Evolutionary conservation across 2,329 filamentous ascomycete genomes (phyloP), one percentile per base, ranked within the genome.

Genomic region (Coleophoma crateriformis): DNA sequence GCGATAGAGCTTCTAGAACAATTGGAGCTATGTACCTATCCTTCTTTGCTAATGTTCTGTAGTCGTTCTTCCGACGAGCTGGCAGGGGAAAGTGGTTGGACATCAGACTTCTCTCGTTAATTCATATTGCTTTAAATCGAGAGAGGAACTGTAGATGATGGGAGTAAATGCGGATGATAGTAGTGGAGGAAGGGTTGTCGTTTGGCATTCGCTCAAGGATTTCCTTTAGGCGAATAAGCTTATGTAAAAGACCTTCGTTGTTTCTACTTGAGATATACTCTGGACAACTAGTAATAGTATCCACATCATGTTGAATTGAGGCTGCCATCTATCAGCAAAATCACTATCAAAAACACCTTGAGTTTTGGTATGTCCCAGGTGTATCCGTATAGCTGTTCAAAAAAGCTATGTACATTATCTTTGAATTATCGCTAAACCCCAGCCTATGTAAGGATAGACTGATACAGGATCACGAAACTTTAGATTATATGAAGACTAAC

Each of bases 261-360:
- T 79, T 72, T 22, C 67, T 65, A 53, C 71, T 76, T 75, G 78
- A 78, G 44, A 78, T 75, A 39, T 74, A 68, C 50, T 79, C 76
- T 58, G 79, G 76, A 37, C 74, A 78, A 2, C 71, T 71, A 1
- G 76, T 74, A 32, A 78, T 77, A 17, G 73, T 73, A 49, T 76
- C 74, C 0, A 73, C 71, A 2, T 74, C 74, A 50, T 77, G 71
- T 44, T 77, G 73, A 52, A 76, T 76, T 0, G 73, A 76, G 7
- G 72, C 72, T 67, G n/a, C 2, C 34, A 46, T 14, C 13, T 27
- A 33, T 54, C 27, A 56, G 34, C n/a, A 12, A 46, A 8, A 13
- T 17, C 17, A 17, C 12, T 2, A 40, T 10, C 14, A 14, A 27
- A 32, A 33, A 14, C 11, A 10, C 4, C 11, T 17, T 17, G 13